These are phyloP conservation scores for Mallotus japonicus DNA, from an alignment of 441 rosid species.

Conservation along the genomic window DNA sequence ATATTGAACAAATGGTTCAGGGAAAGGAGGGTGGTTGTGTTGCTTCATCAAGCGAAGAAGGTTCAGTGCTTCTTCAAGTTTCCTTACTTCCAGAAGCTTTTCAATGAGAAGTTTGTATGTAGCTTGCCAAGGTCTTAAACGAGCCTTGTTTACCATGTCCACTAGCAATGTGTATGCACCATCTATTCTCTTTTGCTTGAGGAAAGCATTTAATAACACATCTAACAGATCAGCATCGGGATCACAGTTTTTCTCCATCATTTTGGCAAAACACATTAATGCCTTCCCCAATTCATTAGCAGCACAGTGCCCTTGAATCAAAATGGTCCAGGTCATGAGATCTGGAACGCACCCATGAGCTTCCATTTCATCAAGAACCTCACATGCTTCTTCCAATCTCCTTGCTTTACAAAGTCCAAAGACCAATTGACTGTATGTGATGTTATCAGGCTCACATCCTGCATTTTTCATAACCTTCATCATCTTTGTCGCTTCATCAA, in stretches of 20 bases:
- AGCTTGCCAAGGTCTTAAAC: conserved; percentile 76
- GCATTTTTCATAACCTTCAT: conserved; percentile 59
- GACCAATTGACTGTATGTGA: conserved; percentile 76
- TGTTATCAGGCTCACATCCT: conserved; percentile 76
- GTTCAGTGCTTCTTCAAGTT: conserved; percentile 69
- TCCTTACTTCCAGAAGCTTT: conserved; percentile 61
- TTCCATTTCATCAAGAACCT: conserved; percentile 68
- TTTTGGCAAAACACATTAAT: conserved; percentile 49
- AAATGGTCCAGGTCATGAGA: conserved; percentile 84
- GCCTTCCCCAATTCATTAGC: conserved; percentile 63
- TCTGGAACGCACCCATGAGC: conserved; percentile 61
- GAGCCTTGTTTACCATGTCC: conserved; percentile 53
- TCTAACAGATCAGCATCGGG: conserved; percentile 66
- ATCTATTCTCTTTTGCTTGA: conserved; percentile 50
- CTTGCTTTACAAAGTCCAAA: conserved; percentile 84
- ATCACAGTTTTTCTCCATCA: conserved; percentile 55
- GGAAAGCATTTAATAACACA: conserved; percentile 62
- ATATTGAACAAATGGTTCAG: conserved; percentile 59
- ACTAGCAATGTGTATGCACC: conserved; percentile 60
- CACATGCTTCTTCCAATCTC: conserved; percentile 70
- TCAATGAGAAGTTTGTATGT: conserved; percentile 66
- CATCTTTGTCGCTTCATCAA: conserved; percentile 67
- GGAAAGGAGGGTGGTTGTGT: conserved; percentile 52
- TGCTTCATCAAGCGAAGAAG: conserved; percentile 72
- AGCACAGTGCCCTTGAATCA: conserved; percentile 78